These are phyloP conservation scores for Phytopythium kandeliae DNA, from an alignment of 352 stramenopile species.

Conservation along the genomic window DNA sequence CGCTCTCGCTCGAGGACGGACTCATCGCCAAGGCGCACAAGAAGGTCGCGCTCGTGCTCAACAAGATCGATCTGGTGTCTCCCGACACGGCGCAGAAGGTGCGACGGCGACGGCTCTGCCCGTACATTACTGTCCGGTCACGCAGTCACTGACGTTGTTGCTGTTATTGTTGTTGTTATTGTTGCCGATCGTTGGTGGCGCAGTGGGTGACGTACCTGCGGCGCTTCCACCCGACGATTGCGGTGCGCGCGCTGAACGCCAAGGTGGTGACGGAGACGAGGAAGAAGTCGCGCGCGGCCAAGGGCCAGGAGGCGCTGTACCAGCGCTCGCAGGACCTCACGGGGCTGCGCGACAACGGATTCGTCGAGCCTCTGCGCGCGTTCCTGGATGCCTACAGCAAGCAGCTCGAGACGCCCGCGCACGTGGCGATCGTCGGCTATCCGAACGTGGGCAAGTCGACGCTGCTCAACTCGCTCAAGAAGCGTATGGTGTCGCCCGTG, in stretches of 20 bases:
- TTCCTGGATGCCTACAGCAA: slow-evolving; percentile 97
- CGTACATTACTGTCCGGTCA: slow-evolving; percentile 13
- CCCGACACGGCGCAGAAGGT: slow-evolving; percentile 83
- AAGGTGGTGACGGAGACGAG: slow-evolving; percentile 93
- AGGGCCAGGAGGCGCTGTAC: slow-evolving; percentile 63
- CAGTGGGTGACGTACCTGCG: slow-evolving; percentile 92
- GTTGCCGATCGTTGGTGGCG: too few relatives aligned
- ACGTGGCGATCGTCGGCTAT: slow-evolving; percentile 98
- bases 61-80: slow-evolving; percentile 98
- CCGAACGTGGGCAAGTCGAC: slow-evolving; percentile 95
- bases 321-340: slow-evolving; percentile 61
- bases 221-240: slow-evolving; percentile 92
- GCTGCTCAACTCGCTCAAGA: slow-evolving; percentile 95
- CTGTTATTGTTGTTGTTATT: slow-evolving; percentile 14
- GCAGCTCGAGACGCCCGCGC: slow-evolving; percentile 59
- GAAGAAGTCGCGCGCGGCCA: slow-evolving; percentile 69
- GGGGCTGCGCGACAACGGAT: slow-evolving; percentile 70
- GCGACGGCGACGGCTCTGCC: not conserved
- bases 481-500: slow-evolving; percentile 42
- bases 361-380: slow-evolving; percentile 87
- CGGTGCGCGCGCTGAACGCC: slow-evolving; percentile 75
- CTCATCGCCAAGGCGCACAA: slow-evolving; percentile 94
- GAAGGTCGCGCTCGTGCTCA: slow-evolving; percentile 97
- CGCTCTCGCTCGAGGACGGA: slow-evolving; percentile 92
- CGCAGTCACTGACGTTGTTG: not conserved